Evolutionary conservation across 169 alveolate species (phyloP).

Genomic region (Plasmodium knowlesi): DNA sequence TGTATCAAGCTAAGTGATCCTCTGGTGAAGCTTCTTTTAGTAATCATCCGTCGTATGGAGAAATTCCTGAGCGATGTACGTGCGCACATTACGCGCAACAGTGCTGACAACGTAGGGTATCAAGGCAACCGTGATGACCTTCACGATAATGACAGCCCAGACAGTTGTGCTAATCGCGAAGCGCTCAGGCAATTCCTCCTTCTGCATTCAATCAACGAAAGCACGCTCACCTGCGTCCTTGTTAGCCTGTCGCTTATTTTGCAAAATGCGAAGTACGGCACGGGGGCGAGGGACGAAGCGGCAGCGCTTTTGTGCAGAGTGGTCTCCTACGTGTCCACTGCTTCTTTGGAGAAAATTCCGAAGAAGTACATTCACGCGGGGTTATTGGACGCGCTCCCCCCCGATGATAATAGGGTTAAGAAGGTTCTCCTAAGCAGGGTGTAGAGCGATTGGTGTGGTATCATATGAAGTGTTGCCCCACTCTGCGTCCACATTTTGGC

Average conservation of each 20-base stretch:
- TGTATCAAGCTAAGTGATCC: slow-evolving; percentile 5
- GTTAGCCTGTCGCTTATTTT: slow-evolving; percentile 46
- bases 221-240: slow-evolving; percentile 46
- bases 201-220: slow-evolving; percentile 67
- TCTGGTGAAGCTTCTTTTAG: background rate
- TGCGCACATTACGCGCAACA: background rate
- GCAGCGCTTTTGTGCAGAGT: background rate
- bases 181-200: slow-evolving; percentile 13
- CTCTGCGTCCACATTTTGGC: background rate
- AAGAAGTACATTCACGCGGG: slow-evolving; percentile 32
- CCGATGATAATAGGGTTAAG: slow-evolving; percentile 10
- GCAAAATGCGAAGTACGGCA: slow-evolving; percentile 40
- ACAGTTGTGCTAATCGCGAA: background rate
- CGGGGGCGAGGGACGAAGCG: slow-evolving; percentile 25
- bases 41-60: slow-evolving; percentile 30
- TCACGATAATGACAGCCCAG: background rate
- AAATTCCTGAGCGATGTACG: slow-evolving; percentile 4
- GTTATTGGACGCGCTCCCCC: slow-evolving; percentile 4
- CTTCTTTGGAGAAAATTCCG: slow-evolving; percentile 35
- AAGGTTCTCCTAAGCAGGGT: slow-evolving; percentile 26
- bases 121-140: background rate
- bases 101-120: background rate
- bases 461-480: background rate
- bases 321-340: slow-evolving; percentile 9
- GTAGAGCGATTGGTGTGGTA: background rate